A percentile compares a stretch with the other conserved stretches of the same genome.
Evolutionary conservation across 306 rosid genomes (phyloP).

Genomic region (Prunus salicina): DNA sequence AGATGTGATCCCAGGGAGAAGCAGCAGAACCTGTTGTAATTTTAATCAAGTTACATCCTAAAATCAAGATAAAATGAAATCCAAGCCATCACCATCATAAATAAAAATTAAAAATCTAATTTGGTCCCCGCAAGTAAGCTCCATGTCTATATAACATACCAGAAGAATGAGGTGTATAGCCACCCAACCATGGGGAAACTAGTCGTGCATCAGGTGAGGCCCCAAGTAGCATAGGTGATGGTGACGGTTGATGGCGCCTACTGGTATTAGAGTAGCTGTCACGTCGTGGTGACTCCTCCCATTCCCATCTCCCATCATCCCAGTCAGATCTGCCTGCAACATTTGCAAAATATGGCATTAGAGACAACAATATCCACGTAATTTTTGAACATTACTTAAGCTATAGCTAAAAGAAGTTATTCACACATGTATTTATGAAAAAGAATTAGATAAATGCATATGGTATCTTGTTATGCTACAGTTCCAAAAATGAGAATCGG

Average conservation of each 20-base stretch:
- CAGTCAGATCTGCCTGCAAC: conserved; percentile 86
- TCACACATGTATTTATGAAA: too few relatives aligned
- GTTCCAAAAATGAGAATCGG: not conserved
- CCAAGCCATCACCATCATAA: conserved; percentile 14
- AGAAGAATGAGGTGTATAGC: conserved; percentile 61
- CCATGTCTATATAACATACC: conserved; percentile 44
- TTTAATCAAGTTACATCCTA: conserved; percentile 14
- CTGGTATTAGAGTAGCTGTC: conserved; percentile 54
- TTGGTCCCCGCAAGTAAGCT: not conserved
- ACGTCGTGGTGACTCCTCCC: conserved; percentile 88
- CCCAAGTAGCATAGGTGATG: conserved; percentile 87
- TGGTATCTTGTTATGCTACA: not conserved
- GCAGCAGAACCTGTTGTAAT: conserved; percentile 51
- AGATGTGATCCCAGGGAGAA: conserved; percentile 93
- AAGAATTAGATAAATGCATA: not conserved
- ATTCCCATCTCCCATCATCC: conserved; percentile 96
- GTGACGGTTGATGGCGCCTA: conserved; percentile 80
- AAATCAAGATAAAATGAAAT: conserved; percentile 17
- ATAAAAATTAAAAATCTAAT: not conserved
- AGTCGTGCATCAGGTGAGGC: conserved; percentile 96
- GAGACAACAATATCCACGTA: conserved; percentile 13
- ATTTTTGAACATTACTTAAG: not conserved
- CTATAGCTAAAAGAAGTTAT: not conserved
- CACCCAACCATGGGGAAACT: conserved; percentile 94
- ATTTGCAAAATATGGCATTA: conserved; percentile 10